These are phyloP conservation scores for Phlebiopsis flavidoalba DNA, from an alignment of 768 basidiomycete genomes.

Conservation along the genomic window DNA sequence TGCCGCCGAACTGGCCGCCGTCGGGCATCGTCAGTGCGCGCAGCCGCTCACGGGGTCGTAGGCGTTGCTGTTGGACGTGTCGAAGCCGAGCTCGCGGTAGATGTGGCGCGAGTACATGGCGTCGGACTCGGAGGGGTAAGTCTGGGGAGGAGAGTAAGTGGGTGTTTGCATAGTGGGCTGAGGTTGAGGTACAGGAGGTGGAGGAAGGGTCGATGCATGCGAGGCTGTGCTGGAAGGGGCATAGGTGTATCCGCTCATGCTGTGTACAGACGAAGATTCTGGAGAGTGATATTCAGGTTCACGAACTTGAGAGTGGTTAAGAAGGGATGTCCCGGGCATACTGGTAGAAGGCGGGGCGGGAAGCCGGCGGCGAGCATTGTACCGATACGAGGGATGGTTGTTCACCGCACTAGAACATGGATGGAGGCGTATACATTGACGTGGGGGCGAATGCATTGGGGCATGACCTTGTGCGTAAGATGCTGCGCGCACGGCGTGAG, in stretches of 20 bases:
- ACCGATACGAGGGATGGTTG: not conserved
- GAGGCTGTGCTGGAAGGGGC: not conserved
- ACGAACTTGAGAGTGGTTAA: not conserved
- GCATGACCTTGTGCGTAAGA: not conserved
- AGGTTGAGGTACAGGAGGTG: conserved; percentile 5
- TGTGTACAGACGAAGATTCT: not conserved
- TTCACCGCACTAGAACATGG: not conserved
- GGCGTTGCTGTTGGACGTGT: not conserved
- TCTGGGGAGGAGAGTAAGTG: not conserved
- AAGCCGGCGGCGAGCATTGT: not conserved
- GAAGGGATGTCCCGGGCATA: not conserved
- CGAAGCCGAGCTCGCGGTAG: conserved; percentile 41
- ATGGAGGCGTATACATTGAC: not conserved
- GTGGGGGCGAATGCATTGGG: not conserved
- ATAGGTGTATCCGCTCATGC: not conserved
- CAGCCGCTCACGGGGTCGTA: not conserved
- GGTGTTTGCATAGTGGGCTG: not conserved
- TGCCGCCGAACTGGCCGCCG: not conserved
- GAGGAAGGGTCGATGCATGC: conserved; percentile 12
- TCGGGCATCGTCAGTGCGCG: conserved; percentile 6
- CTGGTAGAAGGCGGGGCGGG: not conserved
- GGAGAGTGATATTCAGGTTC: not conserved
- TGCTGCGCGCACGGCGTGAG: not conserved
- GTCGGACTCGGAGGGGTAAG: conserved; percentile 42
- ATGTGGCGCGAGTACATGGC: conserved; percentile 72